A percentile compares a stretch with the other conserved stretches of the same genome.
Evolutionary conservation across 805 yeast species (phyloP).

Genomic region (Kuraishia piskuri): DNA sequence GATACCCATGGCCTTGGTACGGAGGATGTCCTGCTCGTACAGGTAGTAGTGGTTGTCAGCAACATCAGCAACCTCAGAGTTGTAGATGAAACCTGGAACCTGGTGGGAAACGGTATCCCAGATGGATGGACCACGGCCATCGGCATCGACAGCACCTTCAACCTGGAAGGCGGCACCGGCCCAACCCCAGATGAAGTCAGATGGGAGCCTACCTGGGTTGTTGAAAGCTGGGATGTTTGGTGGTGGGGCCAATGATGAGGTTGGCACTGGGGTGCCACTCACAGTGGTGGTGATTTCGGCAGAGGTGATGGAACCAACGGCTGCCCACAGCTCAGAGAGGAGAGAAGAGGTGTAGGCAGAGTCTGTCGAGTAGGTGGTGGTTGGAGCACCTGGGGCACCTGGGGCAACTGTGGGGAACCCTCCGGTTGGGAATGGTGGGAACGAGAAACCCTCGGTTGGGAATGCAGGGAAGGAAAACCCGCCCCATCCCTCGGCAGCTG

Average conservation of each 20-base stretch:
- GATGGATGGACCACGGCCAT: constrained; percentile 23
- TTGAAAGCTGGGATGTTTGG: constrained; percentile 6
- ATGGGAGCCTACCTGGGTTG: constrained; percentile 3
- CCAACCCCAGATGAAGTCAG: constrained; percentile 18
- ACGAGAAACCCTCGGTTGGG: no score
- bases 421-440: no score
- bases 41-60: constrained; percentile 24
- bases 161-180: constrained; percentile 27
- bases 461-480: no score
- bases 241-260: constrained; percentile 3
- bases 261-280: constrained; percentile 6
- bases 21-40: constrained; percentile 24
- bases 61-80: constrained; percentile 13
- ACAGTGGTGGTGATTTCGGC: constrained; percentile 7
- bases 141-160: constrained; percentile 27
- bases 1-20: constrained; percentile 24
- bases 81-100: constrained; percentile 9
- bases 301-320: constrained; percentile 2
- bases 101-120: constrained; percentile 13
- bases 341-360: background rate
- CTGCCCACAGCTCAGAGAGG: constrained; percentile 3
- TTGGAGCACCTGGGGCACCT: background rate
- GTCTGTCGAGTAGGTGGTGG: background rate
- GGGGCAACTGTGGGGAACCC: background rate
- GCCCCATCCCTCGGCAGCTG: background rate